These are phyloP conservation scores for Xylaria bambusicola DNA, from an alignment of 495 filamentous ascomycete species.

Conservation along the genomic window DNA sequence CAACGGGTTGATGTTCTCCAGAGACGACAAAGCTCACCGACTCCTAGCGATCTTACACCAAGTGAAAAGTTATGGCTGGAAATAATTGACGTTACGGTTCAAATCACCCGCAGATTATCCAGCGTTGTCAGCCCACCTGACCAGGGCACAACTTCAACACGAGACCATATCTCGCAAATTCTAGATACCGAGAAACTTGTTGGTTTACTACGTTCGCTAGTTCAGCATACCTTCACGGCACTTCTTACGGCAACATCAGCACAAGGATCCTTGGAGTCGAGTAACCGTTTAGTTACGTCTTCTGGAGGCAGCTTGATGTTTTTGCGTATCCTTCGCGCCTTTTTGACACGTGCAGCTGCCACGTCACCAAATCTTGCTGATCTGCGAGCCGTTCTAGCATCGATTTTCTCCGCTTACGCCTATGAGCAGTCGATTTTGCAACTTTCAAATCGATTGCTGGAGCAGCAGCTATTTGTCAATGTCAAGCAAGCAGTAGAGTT, in stretches of 20 bases:
- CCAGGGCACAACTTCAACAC: conserved; percentile 24
- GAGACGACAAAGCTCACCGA: conserved; percentile 47
- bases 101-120: conserved; percentile 66
- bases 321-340: conserved; percentile 84
- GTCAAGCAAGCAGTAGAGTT: conserved; percentile 73
- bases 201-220: conserved; percentile 67
- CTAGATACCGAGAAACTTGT: conserved; percentile 60
- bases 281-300: conserved; percentile 37
- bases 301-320: conserved; percentile 69
- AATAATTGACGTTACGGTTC: conserved; percentile 80
- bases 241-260: conserved; percentile 70
- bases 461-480: conserved; percentile 85
- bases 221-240: conserved; percentile 88
- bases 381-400: conserved; percentile 77
- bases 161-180: conserved; percentile 19
- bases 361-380: conserved; percentile 86
- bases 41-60: conserved; percentile 65
- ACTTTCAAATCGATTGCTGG: conserved; percentile 82
- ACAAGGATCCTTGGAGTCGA: conserved; percentile 32
- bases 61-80: conserved; percentile 91
- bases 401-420: conserved; percentile 91
- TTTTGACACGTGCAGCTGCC: conserved; percentile 78
- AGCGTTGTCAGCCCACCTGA: conserved; percentile 28
- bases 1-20: conserved; percentile 37
- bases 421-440: conserved; percentile 87